Percentiles rank a stretch among this genome's conserved stretches.
These are phyloP conservation scores for Panaeolus papilionaceus DNA, from an alignment of 768 basidiomycete species.

Conservation along the genomic window DNA sequence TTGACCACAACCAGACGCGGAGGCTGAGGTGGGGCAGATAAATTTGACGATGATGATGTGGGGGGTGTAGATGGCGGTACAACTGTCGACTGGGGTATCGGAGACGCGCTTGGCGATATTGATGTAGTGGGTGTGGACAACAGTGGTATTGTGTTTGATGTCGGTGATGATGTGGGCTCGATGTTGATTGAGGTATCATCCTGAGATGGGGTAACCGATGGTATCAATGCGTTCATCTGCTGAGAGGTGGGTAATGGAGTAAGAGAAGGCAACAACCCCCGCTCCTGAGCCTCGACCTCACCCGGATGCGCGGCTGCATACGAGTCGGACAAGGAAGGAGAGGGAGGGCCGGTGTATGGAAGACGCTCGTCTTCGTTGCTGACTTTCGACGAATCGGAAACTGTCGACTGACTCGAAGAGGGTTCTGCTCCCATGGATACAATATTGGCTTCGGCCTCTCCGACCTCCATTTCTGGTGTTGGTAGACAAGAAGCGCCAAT, in stretches of 20 bases:
- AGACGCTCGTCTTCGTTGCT: not conserved
- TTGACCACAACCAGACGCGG: slow-evolving; percentile 74
- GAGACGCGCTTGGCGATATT: not conserved
- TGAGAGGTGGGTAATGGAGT: not conserved
- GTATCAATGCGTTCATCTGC: not conserved
- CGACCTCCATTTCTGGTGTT: slow-evolving; percentile 31
- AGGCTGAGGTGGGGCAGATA: slow-evolving; percentile 29
- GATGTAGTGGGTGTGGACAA: not conserved
- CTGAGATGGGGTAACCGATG: slow-evolving; percentile 3
- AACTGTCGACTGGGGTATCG: not conserved
- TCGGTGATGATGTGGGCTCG: not conserved
- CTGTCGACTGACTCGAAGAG: not conserved
- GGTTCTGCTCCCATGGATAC: not conserved
- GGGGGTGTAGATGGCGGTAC: slow-evolving; percentile 3
- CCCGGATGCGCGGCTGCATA: slow-evolving; percentile 28
- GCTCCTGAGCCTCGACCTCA: slow-evolving; percentile 21
- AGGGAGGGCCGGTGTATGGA: slow-evolving; percentile 25
- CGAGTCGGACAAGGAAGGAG: slow-evolving; percentile 29
- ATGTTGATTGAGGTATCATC: not conserved
- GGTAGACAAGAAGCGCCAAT: slow-evolving; percentile 31
- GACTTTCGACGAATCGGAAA: not conserved
- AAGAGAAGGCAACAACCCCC: slow-evolving; percentile 17
- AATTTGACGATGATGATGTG: slow-evolving; percentile 15
- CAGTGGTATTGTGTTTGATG: not conserved
- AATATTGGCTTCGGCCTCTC: slow-evolving; percentile 12